Percentiles rank a stretch among this genome's conserved stretches.
Conservation (phyloP, 306 rosid species). For the Casuarina cunninghamiana region DNA sequence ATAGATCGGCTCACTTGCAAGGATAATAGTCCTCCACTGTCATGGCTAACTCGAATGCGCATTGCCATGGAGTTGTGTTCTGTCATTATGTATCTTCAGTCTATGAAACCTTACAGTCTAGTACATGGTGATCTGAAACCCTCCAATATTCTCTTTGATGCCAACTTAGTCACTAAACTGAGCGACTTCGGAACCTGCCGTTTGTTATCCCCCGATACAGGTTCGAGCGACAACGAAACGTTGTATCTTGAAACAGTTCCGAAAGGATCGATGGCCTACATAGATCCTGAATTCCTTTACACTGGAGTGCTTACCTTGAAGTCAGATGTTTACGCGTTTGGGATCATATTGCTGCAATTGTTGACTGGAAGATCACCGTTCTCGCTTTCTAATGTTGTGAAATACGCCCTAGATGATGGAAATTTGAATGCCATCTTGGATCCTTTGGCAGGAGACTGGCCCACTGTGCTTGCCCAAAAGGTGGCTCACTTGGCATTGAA, state of each 20-base stretch:
- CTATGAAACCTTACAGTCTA: conserved; percentile 46
- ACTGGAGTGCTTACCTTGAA: conserved; percentile 49
- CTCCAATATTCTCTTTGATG: conserved; percentile 48
- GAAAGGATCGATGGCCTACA: conserved; percentile 40
- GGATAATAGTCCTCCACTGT: conserved; percentile 45
- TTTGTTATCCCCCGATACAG: conserved; percentile 28
- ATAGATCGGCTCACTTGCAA: conserved; percentile 53
- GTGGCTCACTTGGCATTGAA: conserved; percentile 47
- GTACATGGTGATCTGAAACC: conserved; percentile 64
- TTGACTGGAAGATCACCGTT: conserved; percentile 43
- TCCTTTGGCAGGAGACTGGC: conserved; percentile 61
- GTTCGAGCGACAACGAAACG: conserved; percentile 32
- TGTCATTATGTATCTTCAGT: conserved; percentile 51
- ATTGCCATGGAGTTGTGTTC: conserved; percentile 52
- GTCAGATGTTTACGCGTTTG: conserved; percentile 57
- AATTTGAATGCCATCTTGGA: conserved; percentile 39
- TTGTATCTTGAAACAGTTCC: conserved; percentile 39
- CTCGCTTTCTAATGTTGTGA: conserved; percentile 39
- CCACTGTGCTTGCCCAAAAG: conserved; percentile 48
- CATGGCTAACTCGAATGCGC: conserved; percentile 54
- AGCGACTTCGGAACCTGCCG: conserved; percentile 60
- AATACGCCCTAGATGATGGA: conserved; percentile 35
- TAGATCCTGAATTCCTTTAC: conserved; percentile 48
- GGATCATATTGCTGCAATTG: conserved; percentile 43
- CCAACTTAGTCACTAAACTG: conserved; percentile 46